Evolutionary conservation across 2,329 filamentous ascomycete species (phyloP).

Genomic region (Ilyonectria robusta): DNA sequence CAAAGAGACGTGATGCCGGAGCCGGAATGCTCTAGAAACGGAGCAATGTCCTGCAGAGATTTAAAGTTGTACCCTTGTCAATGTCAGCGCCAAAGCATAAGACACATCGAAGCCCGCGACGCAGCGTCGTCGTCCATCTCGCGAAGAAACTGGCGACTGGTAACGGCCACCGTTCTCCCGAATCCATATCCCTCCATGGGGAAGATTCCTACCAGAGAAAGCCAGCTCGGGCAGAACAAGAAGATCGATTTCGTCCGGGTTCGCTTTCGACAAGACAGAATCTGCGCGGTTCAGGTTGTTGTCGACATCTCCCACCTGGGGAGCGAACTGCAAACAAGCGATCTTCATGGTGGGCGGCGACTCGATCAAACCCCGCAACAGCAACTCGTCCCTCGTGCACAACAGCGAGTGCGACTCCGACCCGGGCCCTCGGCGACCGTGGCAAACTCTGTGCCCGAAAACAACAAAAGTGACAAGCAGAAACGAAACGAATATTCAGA

Average conservation of each 20-base stretch:
- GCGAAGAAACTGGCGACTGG: neutral
- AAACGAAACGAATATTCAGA: neutral
- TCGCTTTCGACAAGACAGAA: slow-evolving; percentile 67
- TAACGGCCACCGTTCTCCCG: neutral
- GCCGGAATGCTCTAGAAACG: slow-evolving; percentile 76
- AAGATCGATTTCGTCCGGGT: slow-evolving; percentile 73
- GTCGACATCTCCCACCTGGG: slow-evolving; percentile 77
- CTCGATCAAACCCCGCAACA: slow-evolving; percentile 21
- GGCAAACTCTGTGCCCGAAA: neutral
- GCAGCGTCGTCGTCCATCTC: neutral
- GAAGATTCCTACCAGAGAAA: slow-evolving; percentile 71
- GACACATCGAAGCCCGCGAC: neutral
- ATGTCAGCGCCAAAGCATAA: slow-evolving; percentile 13
- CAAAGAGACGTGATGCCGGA: slow-evolving; percentile 79
- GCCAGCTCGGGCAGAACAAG: slow-evolving; percentile 83
- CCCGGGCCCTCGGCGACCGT: neutral
- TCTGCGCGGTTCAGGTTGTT: slow-evolving; percentile 67
- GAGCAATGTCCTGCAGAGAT: slow-evolving; percentile 75
- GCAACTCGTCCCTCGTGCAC: slow-evolving; percentile 1
- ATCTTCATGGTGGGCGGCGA: slow-evolving; percentile 70
- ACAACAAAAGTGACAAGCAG: neutral
- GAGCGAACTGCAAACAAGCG: slow-evolving; percentile 80
- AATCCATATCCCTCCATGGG: neutral
- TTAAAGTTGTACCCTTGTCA: slow-evolving; percentile 83
- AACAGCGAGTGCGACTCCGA: neutral